Conservation (phyloP, 805 yeast genomes). For the Schwanniomyces occidentalis region DNA sequence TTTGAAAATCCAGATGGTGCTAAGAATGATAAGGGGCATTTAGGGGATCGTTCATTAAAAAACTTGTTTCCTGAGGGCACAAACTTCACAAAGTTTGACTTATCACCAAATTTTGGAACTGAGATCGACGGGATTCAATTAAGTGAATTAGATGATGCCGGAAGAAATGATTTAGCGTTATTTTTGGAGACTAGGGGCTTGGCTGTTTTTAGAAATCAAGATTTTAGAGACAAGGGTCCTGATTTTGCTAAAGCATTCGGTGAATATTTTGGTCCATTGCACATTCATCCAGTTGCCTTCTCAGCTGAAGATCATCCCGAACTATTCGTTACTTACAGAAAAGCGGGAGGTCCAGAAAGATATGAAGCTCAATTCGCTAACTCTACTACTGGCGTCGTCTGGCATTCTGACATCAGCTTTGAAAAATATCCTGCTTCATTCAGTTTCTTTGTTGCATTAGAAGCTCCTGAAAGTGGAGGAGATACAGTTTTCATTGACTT, state of each 20-base stretch:
- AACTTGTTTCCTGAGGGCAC: slow-evolving; percentile 17
- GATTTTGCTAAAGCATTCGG: slow-evolving; percentile 21
- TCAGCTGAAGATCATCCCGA: slow-evolving; percentile 24
- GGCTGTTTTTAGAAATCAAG: slow-evolving; percentile 26
- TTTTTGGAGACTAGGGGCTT: slow-evolving; percentile 25
- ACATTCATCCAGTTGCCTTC: slow-evolving; percentile 24
- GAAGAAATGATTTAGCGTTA: slow-evolving; percentile 27
- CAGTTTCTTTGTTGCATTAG: slow-evolving; percentile 24
- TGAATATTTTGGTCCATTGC: slow-evolving; percentile 26
- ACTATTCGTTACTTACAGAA: slow-evolving; percentile 22
- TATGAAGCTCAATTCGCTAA: slow-evolving; percentile 15
- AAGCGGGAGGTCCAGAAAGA: slow-evolving; percentile 19
- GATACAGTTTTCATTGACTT: slow-evolving; percentile 26
- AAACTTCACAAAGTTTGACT: slow-evolving; percentile 16
- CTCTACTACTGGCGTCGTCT: slow-evolving; percentile 10
- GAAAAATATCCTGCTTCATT: slow-evolving; percentile 26
- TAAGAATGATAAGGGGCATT: slow-evolving; percentile 25
- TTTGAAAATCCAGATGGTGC: slow-evolving; percentile 19
- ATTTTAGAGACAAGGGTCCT: slow-evolving; percentile 26
- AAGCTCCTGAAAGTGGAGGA: slow-evolving; percentile 27
- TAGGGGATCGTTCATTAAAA: slow-evolving; percentile 21
- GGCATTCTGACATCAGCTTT: slow-evolving; percentile 28
- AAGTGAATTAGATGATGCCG: slow-evolving; percentile 24
- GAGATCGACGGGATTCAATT: slow-evolving; percentile 26
- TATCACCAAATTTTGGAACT: slow-evolving; percentile 28